These are phyloP conservation scores for Aspergillus sp. DNA, from an alignment of 2,329 filamentous ascomycete genomes.

Conservation along the genomic window DNA sequence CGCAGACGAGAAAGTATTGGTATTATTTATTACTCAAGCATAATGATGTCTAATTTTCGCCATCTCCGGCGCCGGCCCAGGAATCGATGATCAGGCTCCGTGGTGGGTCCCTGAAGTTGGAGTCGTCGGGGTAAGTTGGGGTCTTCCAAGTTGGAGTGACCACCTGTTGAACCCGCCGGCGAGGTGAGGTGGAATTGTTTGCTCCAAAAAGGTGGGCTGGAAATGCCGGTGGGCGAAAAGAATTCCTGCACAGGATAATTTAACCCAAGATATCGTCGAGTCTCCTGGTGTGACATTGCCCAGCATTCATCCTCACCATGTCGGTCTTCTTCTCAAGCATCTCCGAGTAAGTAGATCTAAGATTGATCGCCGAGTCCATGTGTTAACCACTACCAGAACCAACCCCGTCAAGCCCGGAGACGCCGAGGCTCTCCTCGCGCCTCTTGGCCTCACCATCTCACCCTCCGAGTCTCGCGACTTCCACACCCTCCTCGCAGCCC, in stretches of 20 bases:
- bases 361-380: background rate
- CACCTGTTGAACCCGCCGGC: no score
- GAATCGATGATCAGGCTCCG: background rate
- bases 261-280: background rate
- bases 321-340: background rate
- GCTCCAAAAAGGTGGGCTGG: background rate
- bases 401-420: constrained; percentile 51
- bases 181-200: background rate
- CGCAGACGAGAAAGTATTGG: background rate
- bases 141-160: background rate
- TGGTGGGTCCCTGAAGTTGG: background rate
- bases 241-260: background rate
- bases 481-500: constrained; percentile 54
- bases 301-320: background rate
- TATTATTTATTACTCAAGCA: background rate
- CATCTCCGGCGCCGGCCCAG: background rate
- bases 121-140: background rate
- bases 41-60: background rate
- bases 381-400: constrained; percentile 14
- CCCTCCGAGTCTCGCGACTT: constrained; percentile 50
- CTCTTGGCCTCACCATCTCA: constrained; percentile 45
- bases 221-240: background rate
- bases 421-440: constrained; percentile 41
- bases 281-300: background rate
- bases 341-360: background rate